These are phyloP conservation scores for Vitis hybrid DNA, from an alignment of 177 flowering plant species.

Conservation along the genomic window DNA sequence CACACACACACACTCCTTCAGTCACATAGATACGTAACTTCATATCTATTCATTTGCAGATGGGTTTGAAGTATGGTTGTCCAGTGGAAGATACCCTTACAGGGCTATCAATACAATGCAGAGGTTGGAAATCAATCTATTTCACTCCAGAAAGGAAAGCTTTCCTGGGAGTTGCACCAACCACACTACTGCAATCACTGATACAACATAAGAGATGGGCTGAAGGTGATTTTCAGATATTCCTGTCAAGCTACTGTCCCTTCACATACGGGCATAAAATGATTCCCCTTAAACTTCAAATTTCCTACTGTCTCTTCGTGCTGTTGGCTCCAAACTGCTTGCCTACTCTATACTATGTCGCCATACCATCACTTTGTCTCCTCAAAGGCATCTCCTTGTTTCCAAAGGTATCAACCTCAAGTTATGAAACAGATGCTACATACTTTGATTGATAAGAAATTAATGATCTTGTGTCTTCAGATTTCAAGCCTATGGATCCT, in stretches of 20 bases:
- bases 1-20: not conserved
- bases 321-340: slow-evolving; percentile 44
- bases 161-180: slow-evolving; percentile 37
- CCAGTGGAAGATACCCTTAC: slow-evolving; percentile 42
- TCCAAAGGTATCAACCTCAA: slow-evolving; percentile 34
- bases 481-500: slow-evolving; percentile 47
- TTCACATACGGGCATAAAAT: slow-evolving; percentile 22
- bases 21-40: not conserved
- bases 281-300: slow-evolving; percentile 35
- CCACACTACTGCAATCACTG: slow-evolving; percentile 25
- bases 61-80: slow-evolving; percentile 44
- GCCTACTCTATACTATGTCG: slow-evolving; percentile 35
- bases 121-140: slow-evolving; percentile 36
- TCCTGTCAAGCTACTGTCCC: slow-evolving; percentile 30
- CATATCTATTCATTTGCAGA: slow-evolving; percentile 25
- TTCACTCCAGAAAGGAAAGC: slow-evolving; percentile 24
- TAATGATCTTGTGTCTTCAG: slow-evolving; percentile 18
- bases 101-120: slow-evolving; percentile 14
- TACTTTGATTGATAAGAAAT: not conserved
- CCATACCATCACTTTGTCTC: slow-evolving; percentile 44
- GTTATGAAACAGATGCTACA: not conserved
- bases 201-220: slow-evolving; percentile 43
- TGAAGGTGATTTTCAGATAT: slow-evolving; percentile 31
- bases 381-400: slow-evolving; percentile 40
- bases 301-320: slow-evolving; percentile 34